Conservation (phyloP, 805 yeast genomes). For the Saccharomycopsis vini region DNA sequence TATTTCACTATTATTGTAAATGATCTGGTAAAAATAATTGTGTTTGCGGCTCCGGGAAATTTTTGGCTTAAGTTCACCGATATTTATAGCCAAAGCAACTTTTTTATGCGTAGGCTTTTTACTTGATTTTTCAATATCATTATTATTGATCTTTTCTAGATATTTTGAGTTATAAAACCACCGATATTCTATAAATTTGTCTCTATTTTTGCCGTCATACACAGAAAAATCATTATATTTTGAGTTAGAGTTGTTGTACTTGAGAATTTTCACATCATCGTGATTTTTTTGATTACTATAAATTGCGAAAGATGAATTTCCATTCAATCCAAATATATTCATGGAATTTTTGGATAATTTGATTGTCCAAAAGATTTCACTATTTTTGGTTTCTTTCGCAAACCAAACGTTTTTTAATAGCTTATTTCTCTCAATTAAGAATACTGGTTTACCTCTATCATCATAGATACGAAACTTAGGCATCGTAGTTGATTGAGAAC, state of each 20-base stretch:
- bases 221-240: constrained; percentile 5
- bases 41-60: neutral
- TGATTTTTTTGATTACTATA: neutral
- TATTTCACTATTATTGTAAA: constrained; percentile 13
- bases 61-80: constrained; percentile 1
- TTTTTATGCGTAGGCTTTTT: constrained; percentile 5
- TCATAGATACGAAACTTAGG: neutral
- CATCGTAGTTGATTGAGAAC: neutral
- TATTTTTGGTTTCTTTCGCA: neutral
- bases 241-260: constrained; percentile 3
- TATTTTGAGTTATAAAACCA: constrained; percentile 14
- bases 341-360: neutral
- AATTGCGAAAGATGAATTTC: constrained; percentile 1
- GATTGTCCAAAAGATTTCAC: constrained; percentile 5
- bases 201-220: neutral
- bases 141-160: constrained; percentile 9
- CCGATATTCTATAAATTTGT: constrained; percentile 1
- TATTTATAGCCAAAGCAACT: constrained; percentile 15
- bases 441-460: neutral
- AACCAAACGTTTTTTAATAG: constrained; percentile 12
- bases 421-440: constrained; percentile 1
- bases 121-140: neutral
- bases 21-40: constrained; percentile 11
- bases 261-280: neutral
- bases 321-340: neutral